Percentiles rank a stretch among this genome's conserved stretches.
Evolutionary conservation across 495 filamentous ascomycete species (phyloP).

Genomic region (Penicillium malachiteum): DNA sequence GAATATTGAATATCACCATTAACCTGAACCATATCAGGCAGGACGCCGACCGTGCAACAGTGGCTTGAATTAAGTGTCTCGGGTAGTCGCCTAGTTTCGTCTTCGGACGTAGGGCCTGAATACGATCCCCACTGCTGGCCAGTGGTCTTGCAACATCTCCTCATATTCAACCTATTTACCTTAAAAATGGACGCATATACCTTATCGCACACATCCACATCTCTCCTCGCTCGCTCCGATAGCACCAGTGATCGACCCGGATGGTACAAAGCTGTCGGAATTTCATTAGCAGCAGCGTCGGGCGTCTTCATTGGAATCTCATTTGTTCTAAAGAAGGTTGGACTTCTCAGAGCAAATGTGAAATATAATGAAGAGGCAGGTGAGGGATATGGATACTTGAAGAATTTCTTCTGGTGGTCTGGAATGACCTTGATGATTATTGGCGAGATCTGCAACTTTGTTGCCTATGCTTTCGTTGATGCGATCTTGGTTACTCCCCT

Average conservation of each 20-base stretch:
- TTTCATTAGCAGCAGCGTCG: slow-evolving; percentile 81
- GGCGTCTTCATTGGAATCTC: slow-evolving; percentile 93
- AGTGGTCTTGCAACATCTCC: slow-evolving; percentile 5
- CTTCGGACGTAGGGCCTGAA: slow-evolving; percentile 22
- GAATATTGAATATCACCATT: not conserved
- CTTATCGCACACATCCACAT: slow-evolving; percentile 43
- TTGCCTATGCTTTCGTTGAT: slow-evolving; percentile 95
- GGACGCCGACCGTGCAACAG: slow-evolving; percentile 15
- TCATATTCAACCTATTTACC: slow-evolving; percentile 4
- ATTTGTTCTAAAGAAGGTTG: slow-evolving; percentile 93
- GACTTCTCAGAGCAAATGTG: slow-evolving; percentile 85
- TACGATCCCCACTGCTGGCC: slow-evolving; percentile 28
- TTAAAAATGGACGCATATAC: slow-evolving; percentile 44
- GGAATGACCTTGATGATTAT: slow-evolving; percentile 98
- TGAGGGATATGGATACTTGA: slow-evolving; percentile 96
- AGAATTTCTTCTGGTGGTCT: slow-evolving; percentile 92
- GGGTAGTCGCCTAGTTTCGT: slow-evolving; percentile 26
- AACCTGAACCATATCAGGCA: not conserved
- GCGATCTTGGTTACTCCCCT: slow-evolving; percentile 94
- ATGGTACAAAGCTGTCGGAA: slow-evolving; percentile 83
- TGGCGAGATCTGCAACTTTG: slow-evolving; percentile 96
- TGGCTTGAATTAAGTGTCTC: slow-evolving; percentile 27
- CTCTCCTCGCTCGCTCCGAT: slow-evolving; percentile 48
- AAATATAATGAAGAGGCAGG: slow-evolving; percentile 97
- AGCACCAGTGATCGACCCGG: slow-evolving; percentile 47